A percentile compares a stretch with the other conserved stretches of the same genome.
Conservation (phyloP, 192 early-diverging fungal genomes). For the Powellomyces hirtus region DNA sequence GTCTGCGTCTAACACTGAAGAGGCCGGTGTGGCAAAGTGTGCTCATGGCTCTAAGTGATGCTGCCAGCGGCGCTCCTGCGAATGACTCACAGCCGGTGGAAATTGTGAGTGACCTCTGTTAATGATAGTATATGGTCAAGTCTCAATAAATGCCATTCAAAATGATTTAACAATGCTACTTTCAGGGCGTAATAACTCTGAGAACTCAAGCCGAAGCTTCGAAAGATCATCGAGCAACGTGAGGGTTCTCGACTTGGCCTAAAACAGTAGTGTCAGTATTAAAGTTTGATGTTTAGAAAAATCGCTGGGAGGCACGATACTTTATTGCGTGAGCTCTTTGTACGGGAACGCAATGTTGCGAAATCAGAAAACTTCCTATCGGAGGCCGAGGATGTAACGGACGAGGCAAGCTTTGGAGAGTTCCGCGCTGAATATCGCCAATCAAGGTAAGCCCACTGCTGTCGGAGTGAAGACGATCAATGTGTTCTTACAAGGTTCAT, state of each 20-base stretch:
- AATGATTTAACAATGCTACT: neutral
- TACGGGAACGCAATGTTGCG: conserved; percentile 2
- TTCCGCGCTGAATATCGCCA: neutral
- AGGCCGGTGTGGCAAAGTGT: too few species aligned
- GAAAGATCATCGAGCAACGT: neutral
- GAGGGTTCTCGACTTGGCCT: neutral
- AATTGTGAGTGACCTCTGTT: neutral
- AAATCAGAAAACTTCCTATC: neutral
- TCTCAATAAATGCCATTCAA: neutral
- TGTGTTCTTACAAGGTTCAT: neutral
- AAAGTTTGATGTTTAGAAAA: neutral
- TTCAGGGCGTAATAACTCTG: neutral
- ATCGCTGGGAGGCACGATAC: neutral
- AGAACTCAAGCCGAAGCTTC: neutral
- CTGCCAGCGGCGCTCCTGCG: too few species aligned
- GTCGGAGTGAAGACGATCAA: neutral
- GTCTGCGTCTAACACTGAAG: too few species aligned
- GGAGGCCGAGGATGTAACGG: neutral
- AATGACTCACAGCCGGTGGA: neutral
- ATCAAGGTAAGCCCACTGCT: neutral
- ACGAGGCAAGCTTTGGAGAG: conserved; percentile 7
- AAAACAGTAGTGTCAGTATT: neutral
- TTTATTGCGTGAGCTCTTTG: conserved; percentile 18
- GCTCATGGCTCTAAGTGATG: too few species aligned
- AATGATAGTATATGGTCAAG: neutral